phyloP scores from a whole-genome alignment of 495 filamentous ascomycete species.

The Aspergillus asperescens region DNA sequence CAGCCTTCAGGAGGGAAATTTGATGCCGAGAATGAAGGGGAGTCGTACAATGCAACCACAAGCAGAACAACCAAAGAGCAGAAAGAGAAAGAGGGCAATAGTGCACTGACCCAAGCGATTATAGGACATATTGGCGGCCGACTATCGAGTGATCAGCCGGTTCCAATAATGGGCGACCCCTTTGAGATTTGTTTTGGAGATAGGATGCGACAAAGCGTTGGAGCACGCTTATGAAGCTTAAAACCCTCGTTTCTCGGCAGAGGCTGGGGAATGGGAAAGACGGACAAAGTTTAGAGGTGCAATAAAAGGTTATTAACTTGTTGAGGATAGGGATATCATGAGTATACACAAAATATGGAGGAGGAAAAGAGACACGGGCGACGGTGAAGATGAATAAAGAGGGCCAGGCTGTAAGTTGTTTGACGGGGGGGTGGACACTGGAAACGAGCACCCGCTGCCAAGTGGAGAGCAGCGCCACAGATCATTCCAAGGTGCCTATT shows the following conservation, averaged over 20 bases:
- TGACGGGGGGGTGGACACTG: not conserved
- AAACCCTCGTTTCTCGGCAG: slow-evolving; percentile 1
- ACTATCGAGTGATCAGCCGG: slow-evolving; percentile 18
- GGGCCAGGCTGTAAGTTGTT: not conserved
- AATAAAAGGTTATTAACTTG: not conserved
- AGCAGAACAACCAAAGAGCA: not conserved
- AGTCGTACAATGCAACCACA: slow-evolving; percentile 14
- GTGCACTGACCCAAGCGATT: slow-evolving; percentile 63
- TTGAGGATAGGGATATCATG: not conserved
- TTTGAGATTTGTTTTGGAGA: slow-evolving; percentile 19
- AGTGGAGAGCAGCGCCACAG: slow-evolving; percentile 5
- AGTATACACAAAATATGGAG: not conserved
- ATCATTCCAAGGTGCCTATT: slow-evolving; percentile 7
- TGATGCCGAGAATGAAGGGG: slow-evolving; percentile 20
- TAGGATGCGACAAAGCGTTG: slow-evolving; percentile 26
- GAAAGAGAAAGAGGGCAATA: slow-evolving; percentile 17
- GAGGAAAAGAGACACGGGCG: not conserved
- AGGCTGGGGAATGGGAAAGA: not conserved
- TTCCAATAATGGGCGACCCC: slow-evolving; percentile 22
- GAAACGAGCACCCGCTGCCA: slow-evolving; percentile 2
- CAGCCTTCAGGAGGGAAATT: slow-evolving; percentile 12
- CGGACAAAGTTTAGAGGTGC: not conserved
- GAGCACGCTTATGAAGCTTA: slow-evolving; percentile 4
- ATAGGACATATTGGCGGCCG: slow-evolving; percentile 47
- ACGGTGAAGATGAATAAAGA: slow-evolving; percentile 5